These are phyloP conservation scores for Yamadazyma triangularis DNA, from an alignment of 1,139 yeast species.

Conservation along the genomic window DNA sequence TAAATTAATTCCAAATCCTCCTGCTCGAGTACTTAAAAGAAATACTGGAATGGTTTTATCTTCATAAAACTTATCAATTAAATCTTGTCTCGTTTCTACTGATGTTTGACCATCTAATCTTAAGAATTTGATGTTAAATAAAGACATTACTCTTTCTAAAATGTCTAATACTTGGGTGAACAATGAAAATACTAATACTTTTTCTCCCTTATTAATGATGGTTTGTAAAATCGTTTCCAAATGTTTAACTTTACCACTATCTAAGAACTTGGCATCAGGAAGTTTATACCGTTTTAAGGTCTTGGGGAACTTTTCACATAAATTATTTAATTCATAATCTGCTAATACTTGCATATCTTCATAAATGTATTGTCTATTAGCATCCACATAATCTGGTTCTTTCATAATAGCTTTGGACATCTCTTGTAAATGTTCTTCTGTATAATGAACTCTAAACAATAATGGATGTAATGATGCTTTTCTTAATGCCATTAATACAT, in stretches of 20 bases:
- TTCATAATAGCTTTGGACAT: slow-evolving; percentile 80
- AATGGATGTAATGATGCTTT: slow-evolving; percentile 77
- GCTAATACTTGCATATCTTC: slow-evolving; percentile 98
- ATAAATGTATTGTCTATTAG: slow-evolving; percentile 67
- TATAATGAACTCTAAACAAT: slow-evolving; percentile 58
- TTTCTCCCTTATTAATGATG: slow-evolving; percentile 65
- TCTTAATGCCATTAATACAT: slow-evolving; percentile 65
- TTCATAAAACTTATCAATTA: slow-evolving; percentile 84
- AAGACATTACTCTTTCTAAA: slow-evolving; percentile 68
- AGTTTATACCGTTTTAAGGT: slow-evolving; percentile 55
- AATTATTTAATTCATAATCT: slow-evolving; percentile 76
- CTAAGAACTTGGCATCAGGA: slow-evolving; percentile 54
- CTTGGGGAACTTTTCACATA: slow-evolving; percentile 70
- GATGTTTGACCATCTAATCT: slow-evolving; percentile 92
- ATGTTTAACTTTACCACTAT: slow-evolving; percentile 71
- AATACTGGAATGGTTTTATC: slow-evolving; percentile 82
- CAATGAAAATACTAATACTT: slow-evolving; percentile 79
- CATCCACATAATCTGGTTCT: slow-evolving; percentile 74
- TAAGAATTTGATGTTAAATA: slow-evolving; percentile 65
- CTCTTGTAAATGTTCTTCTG: slow-evolving; percentile 45
- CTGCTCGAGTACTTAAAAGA: slow-evolving; percentile 89
- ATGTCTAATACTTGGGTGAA: slow-evolving; percentile 92
- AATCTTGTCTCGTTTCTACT: slow-evolving; percentile 88
- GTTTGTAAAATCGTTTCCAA: slow-evolving; percentile 56
- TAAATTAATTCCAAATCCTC: slow-evolving; percentile 95